These are phyloP conservation scores for Chytriomyces hyalinus DNA, from an alignment of 192 early-diverging fungal genomes.

Conservation along the genomic window DNA sequence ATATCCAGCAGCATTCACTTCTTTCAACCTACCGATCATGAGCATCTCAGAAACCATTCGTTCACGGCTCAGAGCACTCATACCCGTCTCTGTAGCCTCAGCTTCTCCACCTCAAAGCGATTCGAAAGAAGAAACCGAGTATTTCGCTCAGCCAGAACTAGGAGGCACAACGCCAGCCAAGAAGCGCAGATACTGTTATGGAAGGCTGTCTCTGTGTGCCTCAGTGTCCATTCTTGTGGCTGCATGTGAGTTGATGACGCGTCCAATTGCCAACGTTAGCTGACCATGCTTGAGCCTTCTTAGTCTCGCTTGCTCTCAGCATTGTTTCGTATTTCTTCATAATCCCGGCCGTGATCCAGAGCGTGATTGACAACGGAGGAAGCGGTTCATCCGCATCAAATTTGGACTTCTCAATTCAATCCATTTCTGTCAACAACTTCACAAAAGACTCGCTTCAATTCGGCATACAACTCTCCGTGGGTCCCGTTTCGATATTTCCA, in stretches of 20 bases:
- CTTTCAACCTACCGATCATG: too few relatives aligned
- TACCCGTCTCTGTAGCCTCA: too few relatives aligned
- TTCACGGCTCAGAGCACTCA: too few relatives aligned
- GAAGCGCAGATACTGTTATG: background rate
- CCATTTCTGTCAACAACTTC: slow-evolving; percentile 32
- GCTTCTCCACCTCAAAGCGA: too few relatives aligned
- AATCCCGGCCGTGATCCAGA: slow-evolving; percentile 43
- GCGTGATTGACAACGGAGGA: slow-evolving; percentile 35
- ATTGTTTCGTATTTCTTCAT: slow-evolving; percentile 45
- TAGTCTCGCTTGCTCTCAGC: slow-evolving; percentile 33
- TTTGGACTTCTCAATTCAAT: background rate
- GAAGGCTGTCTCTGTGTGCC: background rate
- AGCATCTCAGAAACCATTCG: too few relatives aligned
- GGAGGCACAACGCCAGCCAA: too few relatives aligned
- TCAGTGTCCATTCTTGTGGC: background rate
- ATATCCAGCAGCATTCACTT: too few relatives aligned
- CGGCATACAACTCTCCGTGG: slow-evolving; percentile 24
- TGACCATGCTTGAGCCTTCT: background rate
- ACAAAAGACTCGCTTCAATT: slow-evolving; percentile 23
- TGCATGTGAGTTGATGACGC: background rate
- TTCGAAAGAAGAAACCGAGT: too few relatives aligned
- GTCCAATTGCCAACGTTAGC: background rate
- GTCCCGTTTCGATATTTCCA: slow-evolving; percentile 33
- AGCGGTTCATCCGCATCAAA: background rate
- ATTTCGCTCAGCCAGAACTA: too few relatives aligned